Base-by-base conservation (phyloP, 2,329 filamentous ascomycete genomes). In the Ceratocystis alfenasii region DNA sequence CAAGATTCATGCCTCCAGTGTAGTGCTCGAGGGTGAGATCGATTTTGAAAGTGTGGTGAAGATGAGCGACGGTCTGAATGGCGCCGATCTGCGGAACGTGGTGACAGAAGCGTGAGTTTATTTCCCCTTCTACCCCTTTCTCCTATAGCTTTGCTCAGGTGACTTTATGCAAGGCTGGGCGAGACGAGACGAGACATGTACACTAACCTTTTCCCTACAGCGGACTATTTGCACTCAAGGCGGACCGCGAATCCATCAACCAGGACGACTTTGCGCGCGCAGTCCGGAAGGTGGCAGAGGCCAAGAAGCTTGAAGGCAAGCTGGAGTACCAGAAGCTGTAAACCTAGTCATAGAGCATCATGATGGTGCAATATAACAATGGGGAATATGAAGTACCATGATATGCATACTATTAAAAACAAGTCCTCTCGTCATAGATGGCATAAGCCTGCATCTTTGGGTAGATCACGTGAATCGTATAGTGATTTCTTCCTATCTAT, bases 211-310 rank as follows among this genome's bases (percentile, higher is more conserved):
- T 17, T 5, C 62, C 60, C 2, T 69, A 62, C 68, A 95, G 90
- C 70, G 94, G 94, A 69, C 79, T 99, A 48, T 97, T 96, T 76
- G 92, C 94, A 55, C 99, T 99, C 83, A 97, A 97, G 78, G 94
- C 96, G 74, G 96, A 97, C 76, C 83, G 95, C 69, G 94, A 99
- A 72, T 86, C 91, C 12, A 89, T 99, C 77, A 97, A 89, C 78
- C 94, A 99, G 76, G 94, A 99, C 73, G 94, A 99, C 74, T 96
- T 97, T 85, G 99, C 96, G 81, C 96, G 96, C 79, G 94, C 94
- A 3, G 94, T 99, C 65, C 87, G 94, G 71, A 99, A 99, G 84
- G 88, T 99, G 71, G 91, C 89, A 17, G 94, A 99, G 78, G 83
- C 90, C 69, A 99, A 99, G 89, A 99, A 99, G 79, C 78, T 99